phyloP scores from a whole-genome alignment of 805 yeast species.

The Ogataea kodamae region DNA sequence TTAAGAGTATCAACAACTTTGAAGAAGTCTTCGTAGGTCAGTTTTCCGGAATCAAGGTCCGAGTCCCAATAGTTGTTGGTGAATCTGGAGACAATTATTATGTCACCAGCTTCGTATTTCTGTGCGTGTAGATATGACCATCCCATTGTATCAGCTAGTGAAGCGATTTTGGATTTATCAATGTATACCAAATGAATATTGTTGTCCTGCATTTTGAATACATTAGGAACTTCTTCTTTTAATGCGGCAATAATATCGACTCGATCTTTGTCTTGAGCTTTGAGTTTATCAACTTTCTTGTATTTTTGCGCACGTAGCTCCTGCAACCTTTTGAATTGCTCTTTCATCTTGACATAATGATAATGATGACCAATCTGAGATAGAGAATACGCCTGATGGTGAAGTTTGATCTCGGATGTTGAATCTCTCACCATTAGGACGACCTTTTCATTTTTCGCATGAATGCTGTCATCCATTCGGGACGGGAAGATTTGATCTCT shows the following conservation, averaged over 20 bases:
- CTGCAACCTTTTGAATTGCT: slow-evolving; percentile 36
- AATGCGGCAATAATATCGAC: slow-evolving; percentile 44
- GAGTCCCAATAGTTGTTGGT: slow-evolving; percentile 25
- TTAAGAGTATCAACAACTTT: slow-evolving; percentile 13
- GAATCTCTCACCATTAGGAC: slow-evolving; percentile 48
- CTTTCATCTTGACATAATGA: slow-evolving; percentile 34
- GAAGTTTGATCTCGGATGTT: slow-evolving; percentile 27
- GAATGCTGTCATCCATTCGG: slow-evolving; percentile 17
- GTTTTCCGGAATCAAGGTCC: slow-evolving; percentile 7
- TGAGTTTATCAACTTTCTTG: slow-evolving; percentile 41
- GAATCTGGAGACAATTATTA: slow-evolving; percentile 46
- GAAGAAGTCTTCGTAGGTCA: slow-evolving; percentile 10
- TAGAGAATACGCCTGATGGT: slow-evolving; percentile 25
- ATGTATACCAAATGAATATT: slow-evolving; percentile 43
- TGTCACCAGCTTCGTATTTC: slow-evolving; percentile 49
- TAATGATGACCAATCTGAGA: slow-evolving; percentile 47
- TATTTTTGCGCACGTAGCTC: slow-evolving; percentile 36
- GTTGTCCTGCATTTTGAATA: slow-evolving; percentile 29
- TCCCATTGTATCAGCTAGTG: slow-evolving; percentile 20
- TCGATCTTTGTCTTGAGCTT: slow-evolving; percentile 40
- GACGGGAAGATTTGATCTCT: slow-evolving; percentile 37
- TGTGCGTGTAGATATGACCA: slow-evolving; percentile 38
- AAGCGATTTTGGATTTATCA: slow-evolving; percentile 39
- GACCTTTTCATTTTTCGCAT: slow-evolving; percentile 41
- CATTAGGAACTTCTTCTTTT: slow-evolving; percentile 50